phyloP scores from a whole-genome alignment of 768 basidiomycete genomes.

The Russula emetica region DNA sequence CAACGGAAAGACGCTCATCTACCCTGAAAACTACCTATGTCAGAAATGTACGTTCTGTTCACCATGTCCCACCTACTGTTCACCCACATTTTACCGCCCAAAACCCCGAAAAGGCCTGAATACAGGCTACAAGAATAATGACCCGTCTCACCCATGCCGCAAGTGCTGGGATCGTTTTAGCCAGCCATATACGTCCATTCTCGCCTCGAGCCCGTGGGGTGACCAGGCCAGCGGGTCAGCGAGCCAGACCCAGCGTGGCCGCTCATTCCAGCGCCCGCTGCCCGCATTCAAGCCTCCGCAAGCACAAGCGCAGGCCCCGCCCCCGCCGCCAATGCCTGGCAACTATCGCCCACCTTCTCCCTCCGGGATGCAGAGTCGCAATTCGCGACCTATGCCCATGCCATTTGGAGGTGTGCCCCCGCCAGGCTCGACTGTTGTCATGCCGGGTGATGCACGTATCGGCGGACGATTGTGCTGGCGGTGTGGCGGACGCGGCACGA shows the following conservation, averaged over 20 bases:
- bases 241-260: slow-evolving; percentile 8
- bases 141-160: slow-evolving; percentile 63
- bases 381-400: slow-evolving; percentile 23
- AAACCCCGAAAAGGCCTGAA: slow-evolving; percentile 51
- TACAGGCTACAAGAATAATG: slow-evolving; percentile 65
- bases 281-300: slow-evolving; percentile 24
- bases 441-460: slow-evolving; percentile 64
- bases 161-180: slow-evolving; percentile 73
- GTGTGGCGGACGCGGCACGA: slow-evolving; percentile 56
- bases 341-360: background rate
- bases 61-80: background rate
- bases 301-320: background rate
- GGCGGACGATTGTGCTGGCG: slow-evolving; percentile 64
- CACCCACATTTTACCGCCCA: background rate
- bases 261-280: slow-evolving; percentile 29
- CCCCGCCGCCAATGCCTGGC: background rate
- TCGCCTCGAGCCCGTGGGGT: slow-evolving; percentile 49
- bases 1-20: slow-evolving; percentile 61
- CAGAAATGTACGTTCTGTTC: slow-evolving; percentile 52
- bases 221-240: background rate
- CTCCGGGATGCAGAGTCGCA: background rate
- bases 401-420: slow-evolving; percentile 33
- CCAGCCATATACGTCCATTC: slow-evolving; percentile 55
- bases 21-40: slow-evolving; percentile 60
- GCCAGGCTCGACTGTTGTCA: slow-evolving; percentile 46